A percentile compares a stretch with the other conserved stretches of the same genome.
Conservation (phyloP, 192 early-diverging fungal genomes). For the Backusella tarrabulga region DNA sequence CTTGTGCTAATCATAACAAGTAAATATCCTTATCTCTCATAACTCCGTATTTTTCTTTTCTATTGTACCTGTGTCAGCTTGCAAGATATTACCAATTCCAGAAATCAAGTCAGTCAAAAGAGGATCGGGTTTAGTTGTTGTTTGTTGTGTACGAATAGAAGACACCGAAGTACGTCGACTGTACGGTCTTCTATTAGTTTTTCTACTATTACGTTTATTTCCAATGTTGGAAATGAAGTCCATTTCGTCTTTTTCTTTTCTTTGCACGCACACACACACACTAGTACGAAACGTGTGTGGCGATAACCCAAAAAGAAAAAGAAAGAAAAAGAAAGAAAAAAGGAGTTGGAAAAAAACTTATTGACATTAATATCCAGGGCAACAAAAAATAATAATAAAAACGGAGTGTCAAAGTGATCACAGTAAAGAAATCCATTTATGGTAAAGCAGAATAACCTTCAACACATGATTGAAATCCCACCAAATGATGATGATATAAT, state of each 20-base stretch:
- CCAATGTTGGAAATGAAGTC: slow-evolving; percentile 16
- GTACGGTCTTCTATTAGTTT: slow-evolving; percentile 11
- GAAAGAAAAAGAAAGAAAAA: neutral
- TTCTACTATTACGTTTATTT: slow-evolving; percentile 15
- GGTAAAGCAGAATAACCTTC: neutral
- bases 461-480: neutral
- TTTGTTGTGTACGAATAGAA: slow-evolving; percentile 1
- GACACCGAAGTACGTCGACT: neutral
- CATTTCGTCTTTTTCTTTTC: neutral
- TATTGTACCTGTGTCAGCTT: neutral
- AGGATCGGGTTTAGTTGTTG: neutral
- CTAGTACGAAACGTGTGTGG: neutral
- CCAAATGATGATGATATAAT: neutral
- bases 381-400: neutral
- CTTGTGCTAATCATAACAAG: neutral
- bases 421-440: neutral
- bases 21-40: neutral
- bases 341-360: neutral
- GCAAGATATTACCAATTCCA: neutral
- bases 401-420: neutral
- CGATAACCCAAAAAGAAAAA: neutral
- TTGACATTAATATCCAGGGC: neutral
- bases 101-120: neutral
- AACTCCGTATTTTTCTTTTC: neutral
- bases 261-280: neutral